Evolutionary conservation across 768 basidiomycete genomes (phyloP).

Genomic region (Clavulina sp.): DNA sequence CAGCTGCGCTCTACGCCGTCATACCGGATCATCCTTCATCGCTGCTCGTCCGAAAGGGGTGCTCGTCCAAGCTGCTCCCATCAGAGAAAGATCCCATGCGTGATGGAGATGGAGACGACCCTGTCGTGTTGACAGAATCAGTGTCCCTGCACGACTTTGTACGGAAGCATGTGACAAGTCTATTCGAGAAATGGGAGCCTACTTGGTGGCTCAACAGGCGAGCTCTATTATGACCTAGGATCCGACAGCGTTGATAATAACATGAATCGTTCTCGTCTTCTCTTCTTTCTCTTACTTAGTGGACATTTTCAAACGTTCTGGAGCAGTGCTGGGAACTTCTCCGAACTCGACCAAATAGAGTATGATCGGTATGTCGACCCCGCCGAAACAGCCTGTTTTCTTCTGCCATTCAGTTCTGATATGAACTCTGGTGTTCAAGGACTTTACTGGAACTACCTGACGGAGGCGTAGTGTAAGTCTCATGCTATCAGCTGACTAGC

Average conservation of each 20-base stretch:
- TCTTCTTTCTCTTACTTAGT: slow-evolving; percentile 9
- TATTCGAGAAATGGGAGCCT: slow-evolving; percentile 15
- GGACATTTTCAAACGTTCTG: slow-evolving; percentile 26
- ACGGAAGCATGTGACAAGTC: slow-evolving; percentile 11
- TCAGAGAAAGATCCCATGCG: too few relatives aligned
- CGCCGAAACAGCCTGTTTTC: background rate
- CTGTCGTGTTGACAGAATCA: background rate
- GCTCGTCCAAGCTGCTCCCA: background rate
- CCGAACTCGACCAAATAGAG: slow-evolving; percentile 21
- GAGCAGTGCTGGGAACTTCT: slow-evolving; percentile 22
- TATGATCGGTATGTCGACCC: slow-evolving; percentile 18
- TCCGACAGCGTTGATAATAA: too few relatives aligned
- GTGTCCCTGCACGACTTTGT: background rate
- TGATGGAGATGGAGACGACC: too few relatives aligned
- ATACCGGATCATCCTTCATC: background rate
- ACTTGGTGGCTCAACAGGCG: slow-evolving; percentile 22
- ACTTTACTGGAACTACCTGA: slow-evolving; percentile 23
- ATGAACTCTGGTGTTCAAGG: slow-evolving; percentile 11
- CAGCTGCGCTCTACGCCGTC: background rate
- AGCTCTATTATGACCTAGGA: slow-evolving; percentile 4
- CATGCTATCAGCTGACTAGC: background rate
- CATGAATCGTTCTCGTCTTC: too few relatives aligned
- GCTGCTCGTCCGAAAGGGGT: background rate
- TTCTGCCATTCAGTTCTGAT: background rate
- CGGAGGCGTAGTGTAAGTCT: slow-evolving; percentile 21